Base-by-base conservation (phyloP, 805 yeast genomes). In the Isabelozyma pseudorhagii region DNA sequence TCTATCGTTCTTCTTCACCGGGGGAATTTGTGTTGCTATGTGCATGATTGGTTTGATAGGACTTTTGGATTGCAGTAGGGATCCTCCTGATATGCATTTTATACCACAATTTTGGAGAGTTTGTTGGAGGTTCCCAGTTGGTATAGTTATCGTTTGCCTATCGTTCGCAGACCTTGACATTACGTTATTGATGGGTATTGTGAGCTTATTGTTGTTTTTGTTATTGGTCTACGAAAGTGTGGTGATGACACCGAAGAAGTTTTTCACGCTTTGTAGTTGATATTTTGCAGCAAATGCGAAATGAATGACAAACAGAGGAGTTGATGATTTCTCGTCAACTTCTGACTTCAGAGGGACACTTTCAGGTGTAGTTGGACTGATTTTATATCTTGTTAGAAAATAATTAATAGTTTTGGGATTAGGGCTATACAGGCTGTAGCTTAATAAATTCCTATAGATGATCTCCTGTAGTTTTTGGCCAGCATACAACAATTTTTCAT, bases 1-100 rank as follows among this genome's bases (percentile, higher is more conserved):
- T 2, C 64, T 80, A 11, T 59, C 79, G 18, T 71, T 80, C 47
- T 80, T 68, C 56, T 80, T 80, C 57, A 75, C 81, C 6, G 83
- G 81, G 1, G 85, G 85, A 2, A 53, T 83, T 0, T 71, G 77
- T 46, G 68, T 80, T 3, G 66, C 82, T 0, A 55, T 83, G 44
- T 9, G 69, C 0, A 57, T 68, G 3, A 50, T 81, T 43, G 63
- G 69, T 4, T 51, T 69, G 0, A 46, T 82, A 11, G 84, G 82
- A 0, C 48, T 70, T 5, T 47, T 72, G 1, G 85, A 81, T 58
- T 67, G 66, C 44, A 69, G 78, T 15, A 53, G 59, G n/a, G 85
- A 81, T 47, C 63, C 68, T 0, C 57, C 61, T 5, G 64, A 59
- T 2, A 44, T 59, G 17, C 72, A 66, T 45, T 10, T 60, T 3